These are phyloP conservation scores for Colletotrichum salicis DNA, from an alignment of 2,329 filamentous ascomycete genomes.

Conservation along the genomic window DNA sequence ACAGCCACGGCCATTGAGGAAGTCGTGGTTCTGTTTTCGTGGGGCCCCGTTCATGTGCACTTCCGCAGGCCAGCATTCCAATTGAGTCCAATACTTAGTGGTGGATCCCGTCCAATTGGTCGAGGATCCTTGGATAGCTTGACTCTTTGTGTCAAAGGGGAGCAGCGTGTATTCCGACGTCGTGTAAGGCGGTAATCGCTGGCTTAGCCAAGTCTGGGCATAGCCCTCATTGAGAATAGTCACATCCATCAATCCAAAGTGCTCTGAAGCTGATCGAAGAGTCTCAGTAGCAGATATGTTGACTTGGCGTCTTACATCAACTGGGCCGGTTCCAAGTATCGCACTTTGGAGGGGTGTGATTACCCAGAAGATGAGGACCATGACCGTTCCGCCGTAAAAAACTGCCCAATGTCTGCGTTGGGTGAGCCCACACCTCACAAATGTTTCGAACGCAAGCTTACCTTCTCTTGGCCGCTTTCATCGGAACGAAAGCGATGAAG, in stretches of 20 bases:
- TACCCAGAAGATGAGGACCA: constrained; percentile 64
- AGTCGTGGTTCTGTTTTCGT: constrained; percentile 37
- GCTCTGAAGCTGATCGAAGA: constrained; percentile 38
- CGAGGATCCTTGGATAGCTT: neutral
- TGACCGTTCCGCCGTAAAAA: constrained; percentile 56
- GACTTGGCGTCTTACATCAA: constrained; percentile 39
- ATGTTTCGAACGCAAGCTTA: constrained; percentile 40
- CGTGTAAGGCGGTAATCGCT: constrained; percentile 56
- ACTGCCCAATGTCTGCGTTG: constrained; percentile 62
- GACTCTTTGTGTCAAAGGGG: constrained; percentile 47
- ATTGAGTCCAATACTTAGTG: constrained; percentile 48
- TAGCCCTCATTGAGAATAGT: constrained; percentile 57
- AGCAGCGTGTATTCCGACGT: constrained; percentile 52
- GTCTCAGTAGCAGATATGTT: neutral
- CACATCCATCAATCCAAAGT: constrained; percentile 41
- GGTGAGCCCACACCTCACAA: neutral
- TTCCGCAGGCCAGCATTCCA: constrained; percentile 50
- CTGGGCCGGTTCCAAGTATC: constrained; percentile 56
- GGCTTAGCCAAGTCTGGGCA: constrained; percentile 57
- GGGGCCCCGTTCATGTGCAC: constrained; percentile 2
- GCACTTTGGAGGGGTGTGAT: constrained; percentile 66
- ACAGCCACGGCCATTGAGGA: constrained; percentile 52
- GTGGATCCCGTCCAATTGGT: constrained; percentile 44
- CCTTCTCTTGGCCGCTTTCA: constrained; percentile 43
- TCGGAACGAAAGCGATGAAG: constrained; percentile 47